These are phyloP conservation scores for Eucalyptus sp. DNA, from an alignment of 345 rosid species.

Conservation along the genomic window DNA sequence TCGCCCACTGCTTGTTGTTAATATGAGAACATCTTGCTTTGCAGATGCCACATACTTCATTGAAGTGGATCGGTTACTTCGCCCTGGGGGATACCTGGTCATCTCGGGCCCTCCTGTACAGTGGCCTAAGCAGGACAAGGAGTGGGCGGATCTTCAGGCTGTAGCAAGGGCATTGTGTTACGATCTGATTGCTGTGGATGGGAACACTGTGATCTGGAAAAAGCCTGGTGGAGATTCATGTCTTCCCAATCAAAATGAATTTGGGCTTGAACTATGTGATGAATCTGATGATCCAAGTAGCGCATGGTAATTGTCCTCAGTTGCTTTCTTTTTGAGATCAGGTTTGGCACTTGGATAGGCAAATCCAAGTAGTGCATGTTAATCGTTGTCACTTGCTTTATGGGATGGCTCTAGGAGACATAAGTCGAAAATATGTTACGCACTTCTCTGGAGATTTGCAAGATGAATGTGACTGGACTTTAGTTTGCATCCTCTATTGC, in stretches of 20 bases:
- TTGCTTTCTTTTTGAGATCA: not conserved
- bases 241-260: constrained; percentile 72
- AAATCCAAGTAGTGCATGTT: not conserved
- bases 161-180: constrained; percentile 90
- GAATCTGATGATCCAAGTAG: constrained; percentile 60
- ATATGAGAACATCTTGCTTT: constrained; percentile 4
- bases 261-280: constrained; percentile 74
- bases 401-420: not conserved
- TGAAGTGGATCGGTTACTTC: constrained; percentile 86
- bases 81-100: constrained; percentile 92
- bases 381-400: not conserved
- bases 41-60: constrained; percentile 94
- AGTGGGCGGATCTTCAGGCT: constrained; percentile 98
- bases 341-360: not conserved
- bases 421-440: not conserved
- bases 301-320: constrained; percentile 52
- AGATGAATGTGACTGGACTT: not conserved
- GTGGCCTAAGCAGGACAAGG: constrained; percentile 98
- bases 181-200: constrained; percentile 88
- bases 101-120: constrained; percentile 99
- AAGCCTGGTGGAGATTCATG: constrained; percentile 80
- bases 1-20: constrained; percentile 10
- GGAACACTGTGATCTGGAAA: constrained; percentile 98
- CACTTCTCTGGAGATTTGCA: not conserved
- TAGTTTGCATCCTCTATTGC: not conserved